Base-by-base conservation (phyloP, 2,329 filamentous ascomycete species). In the Pseudofabraea citricarpa region DNA sequence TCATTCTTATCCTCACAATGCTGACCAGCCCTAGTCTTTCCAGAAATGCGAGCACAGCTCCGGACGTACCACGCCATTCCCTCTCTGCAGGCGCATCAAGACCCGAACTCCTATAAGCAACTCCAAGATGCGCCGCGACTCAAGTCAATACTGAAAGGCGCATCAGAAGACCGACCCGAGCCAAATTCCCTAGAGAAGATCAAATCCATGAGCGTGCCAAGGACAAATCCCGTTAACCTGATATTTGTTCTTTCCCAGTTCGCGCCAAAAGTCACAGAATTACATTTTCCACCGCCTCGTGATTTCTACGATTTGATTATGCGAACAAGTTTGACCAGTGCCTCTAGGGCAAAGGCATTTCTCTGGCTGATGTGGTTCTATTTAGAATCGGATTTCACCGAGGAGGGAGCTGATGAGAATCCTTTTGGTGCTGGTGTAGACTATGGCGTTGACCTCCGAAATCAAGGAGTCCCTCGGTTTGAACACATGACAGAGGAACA, bases 321-420 rank as follows among this genome's bases (percentile, higher is more conserved):
- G 90, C 84, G 88, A 59, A 83, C 84, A 2, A 85, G 87, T 19
- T 77, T 89, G 48, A 88, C 83, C 45, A 97, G 90, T 64, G 69
- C 74, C 53, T 95, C 88, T 49, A 80, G 93, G 50, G 90, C 93
- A 1, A 82, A 72, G 35, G 91, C 91, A 1, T 98, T 98, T 56
- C 69, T 98, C 16, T 98, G 93, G 93, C 72, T 98, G 50, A 94
- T 98, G 82, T 98, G 93, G 93, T 96, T 93, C 73, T 97, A 98
- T 60, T 76, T 98, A 15, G 93, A 98, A 63, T 95, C 90, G 21
- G 89, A 96, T 62, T 97, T 96, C 55, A 87, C 87, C 0, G 81
- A 85, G 55, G 87, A 95, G 57, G 89, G 87, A 44, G 91, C 89
- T 35, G 76, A 88, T 37, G 84, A 87, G 55, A 98, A 98, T 58